phyloP scores from a whole-genome alignment of 495 filamentous ascomycete species.

The Aspergillus cavernicola region DNA sequence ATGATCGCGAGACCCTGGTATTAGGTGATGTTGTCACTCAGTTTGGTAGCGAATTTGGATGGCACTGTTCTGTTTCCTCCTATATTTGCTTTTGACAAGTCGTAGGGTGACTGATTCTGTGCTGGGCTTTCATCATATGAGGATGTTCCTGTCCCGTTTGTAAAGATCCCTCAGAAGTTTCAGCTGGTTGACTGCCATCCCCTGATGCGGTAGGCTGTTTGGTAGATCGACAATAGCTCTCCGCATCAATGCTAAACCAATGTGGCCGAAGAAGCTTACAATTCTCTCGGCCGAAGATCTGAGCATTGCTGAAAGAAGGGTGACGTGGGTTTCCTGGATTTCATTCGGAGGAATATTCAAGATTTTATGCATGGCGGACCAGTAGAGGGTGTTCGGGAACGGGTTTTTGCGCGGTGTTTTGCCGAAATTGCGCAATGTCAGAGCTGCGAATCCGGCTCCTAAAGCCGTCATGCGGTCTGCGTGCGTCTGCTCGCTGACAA shows the following conservation, averaged over 20 bases:
- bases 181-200: conserved; percentile 54
- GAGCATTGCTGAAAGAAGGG: conserved; percentile 74
- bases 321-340: conserved; percentile 71
- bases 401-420: conserved; percentile 65
- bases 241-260: conserved; percentile 60
- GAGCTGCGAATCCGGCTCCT: conserved; percentile 75
- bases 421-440: conserved; percentile 77
- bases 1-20: too few relatives aligned
- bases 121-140: too few relatives aligned
- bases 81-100: too few relatives aligned
- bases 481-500: conserved; percentile 63
- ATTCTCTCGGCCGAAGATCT: conserved; percentile 67
- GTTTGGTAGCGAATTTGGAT: too few relatives aligned
- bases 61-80: too few relatives aligned
- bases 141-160: conserved; percentile 55
- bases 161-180: conserved; percentile 57
- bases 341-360: conserved; percentile 63
- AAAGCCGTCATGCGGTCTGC: conserved; percentile 80
- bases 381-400: conserved; percentile 76
- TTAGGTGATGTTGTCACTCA: too few relatives aligned
- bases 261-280: conserved; percentile 70
- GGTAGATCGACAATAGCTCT: conserved; percentile 68
- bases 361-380: conserved; percentile 68
- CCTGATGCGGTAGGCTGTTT: conserved; percentile 40
- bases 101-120: too few relatives aligned